Evolutionary conservation across 192 early-diverging fungal genomes (phyloP).

Genomic region (Pilaira anomala): DNA sequence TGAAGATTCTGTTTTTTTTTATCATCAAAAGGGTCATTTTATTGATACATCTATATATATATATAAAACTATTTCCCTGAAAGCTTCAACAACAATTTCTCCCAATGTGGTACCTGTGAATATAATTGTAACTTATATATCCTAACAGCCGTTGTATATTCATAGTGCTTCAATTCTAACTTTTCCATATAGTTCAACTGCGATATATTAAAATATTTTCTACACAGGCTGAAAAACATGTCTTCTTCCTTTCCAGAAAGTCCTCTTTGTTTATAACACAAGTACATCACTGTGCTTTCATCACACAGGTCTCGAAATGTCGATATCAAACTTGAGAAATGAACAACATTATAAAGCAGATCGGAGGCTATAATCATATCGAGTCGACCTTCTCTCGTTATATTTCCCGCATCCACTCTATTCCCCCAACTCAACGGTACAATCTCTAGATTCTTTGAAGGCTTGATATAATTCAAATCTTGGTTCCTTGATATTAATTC

Average conservation of each 20-base stretch:
- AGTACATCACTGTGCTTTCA: conserved; percentile 26
- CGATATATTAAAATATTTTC: neutral
- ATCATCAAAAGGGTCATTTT: no score
- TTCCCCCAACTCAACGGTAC: conserved; percentile 20
- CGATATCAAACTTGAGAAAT: conserved; percentile 26
- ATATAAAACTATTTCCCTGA: no score
- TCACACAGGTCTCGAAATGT: conserved; percentile 8
- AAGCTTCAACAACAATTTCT: no score
- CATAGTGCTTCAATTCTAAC: no score
- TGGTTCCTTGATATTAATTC: conserved; percentile 34
- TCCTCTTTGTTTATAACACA: conserved; percentile 41
- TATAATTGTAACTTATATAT: no score
- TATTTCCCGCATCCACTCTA: neutral
- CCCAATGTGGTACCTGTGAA: no score
- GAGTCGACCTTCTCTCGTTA: conserved; percentile 2
- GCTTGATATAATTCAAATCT: conserved; percentile 13
- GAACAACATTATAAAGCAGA: conserved; percentile 36
- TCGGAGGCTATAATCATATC: conserved; percentile 49
- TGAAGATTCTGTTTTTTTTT: no score
- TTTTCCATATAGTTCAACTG: neutral
- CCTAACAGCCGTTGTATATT: no score
- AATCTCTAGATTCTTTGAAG: neutral
- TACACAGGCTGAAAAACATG: conserved; percentile 26
- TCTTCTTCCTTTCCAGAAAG: conserved; percentile 13
- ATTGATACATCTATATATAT: no score